A percentile compares a stretch with the other conserved stretches of the same genome.
Conservation (phyloP, 805 yeast species). For the Kazachstania psychrophila region DNA sequence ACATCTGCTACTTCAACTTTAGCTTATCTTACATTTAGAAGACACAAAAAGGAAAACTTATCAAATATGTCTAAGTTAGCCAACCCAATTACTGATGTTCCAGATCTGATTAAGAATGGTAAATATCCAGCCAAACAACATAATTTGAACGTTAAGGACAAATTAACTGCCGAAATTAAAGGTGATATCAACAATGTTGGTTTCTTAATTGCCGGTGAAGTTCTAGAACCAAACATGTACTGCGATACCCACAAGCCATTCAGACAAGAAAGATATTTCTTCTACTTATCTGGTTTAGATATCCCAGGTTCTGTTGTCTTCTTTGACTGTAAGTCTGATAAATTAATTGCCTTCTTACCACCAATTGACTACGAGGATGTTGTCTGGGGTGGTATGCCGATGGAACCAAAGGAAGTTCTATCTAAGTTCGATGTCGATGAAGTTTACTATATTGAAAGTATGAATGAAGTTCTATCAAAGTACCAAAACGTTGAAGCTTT, state of each 20-base stretch:
- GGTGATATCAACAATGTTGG: conserved; percentile 26
- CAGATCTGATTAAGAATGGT: conserved; percentile 15
- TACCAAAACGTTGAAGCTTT: conserved; percentile 21
- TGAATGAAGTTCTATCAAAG: conserved; percentile 31
- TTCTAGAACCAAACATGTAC: conserved; percentile 52
- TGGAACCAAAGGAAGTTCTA: conserved; percentile 54
- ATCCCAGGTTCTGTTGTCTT: conserved; percentile 68
- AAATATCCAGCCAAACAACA: conserved; percentile 84
- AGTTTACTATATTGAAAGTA: conserved; percentile 51
- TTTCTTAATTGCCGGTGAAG: conserved; percentile 55
- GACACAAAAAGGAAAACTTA: not conserved
- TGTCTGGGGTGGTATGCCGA: conserved; percentile 93
- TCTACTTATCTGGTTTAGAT: conserved; percentile 74
- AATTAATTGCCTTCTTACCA: conserved; percentile 69
- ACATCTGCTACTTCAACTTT: conserved; percentile 3
- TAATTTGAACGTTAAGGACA: conserved; percentile 44
- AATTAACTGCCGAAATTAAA: conserved; percentile 25
- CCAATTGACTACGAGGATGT: conserved; percentile 79
- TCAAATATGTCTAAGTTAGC: conserved; percentile 7
- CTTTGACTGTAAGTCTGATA: conserved; percentile 44
- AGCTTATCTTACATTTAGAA: conserved; percentile 1
- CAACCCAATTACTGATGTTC: conserved; percentile 15
- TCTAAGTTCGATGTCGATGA: conserved; percentile 71
- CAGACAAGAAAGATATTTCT: conserved; percentile 88
- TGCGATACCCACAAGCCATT: conserved; percentile 71